These are phyloP conservation scores for Pythium aphanidermatum DNA, from an alignment of 352 stramenopile species.

Conservation along the genomic window DNA sequence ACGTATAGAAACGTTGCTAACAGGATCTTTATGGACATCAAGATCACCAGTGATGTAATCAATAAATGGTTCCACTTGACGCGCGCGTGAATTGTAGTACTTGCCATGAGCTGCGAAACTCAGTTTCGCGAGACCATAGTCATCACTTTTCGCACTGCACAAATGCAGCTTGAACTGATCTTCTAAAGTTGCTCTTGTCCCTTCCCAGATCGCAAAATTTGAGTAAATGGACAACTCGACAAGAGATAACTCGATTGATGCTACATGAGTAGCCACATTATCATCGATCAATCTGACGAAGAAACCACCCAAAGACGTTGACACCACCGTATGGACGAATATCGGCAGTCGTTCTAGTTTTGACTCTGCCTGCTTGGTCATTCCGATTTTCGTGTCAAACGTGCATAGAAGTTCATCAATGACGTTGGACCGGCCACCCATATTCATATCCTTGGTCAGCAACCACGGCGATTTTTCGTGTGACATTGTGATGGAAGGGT, in stretches of 20 bases:
- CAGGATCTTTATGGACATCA: slow-evolving; percentile 72
- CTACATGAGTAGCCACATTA: slow-evolving; percentile 59
- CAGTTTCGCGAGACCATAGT: slow-evolving; percentile 66
- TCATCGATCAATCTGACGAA: slow-evolving; percentile 84
- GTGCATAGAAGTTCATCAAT: slow-evolving; percentile 76
- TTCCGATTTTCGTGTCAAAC: slow-evolving; percentile 26
- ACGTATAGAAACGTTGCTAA: slow-evolving; percentile 49
- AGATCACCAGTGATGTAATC: slow-evolving; percentile 80
- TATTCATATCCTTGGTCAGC: slow-evolving; percentile 75
- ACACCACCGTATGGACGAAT: slow-evolving; percentile 74
- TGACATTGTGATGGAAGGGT: slow-evolving; percentile 62
- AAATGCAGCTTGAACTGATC: slow-evolving; percentile 36
- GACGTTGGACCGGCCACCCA: slow-evolving; percentile 62
- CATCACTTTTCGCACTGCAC: slow-evolving; percentile 42
- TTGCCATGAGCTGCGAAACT: slow-evolving; percentile 84
- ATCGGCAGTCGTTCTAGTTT: slow-evolving; percentile 30
- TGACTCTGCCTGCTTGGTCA: neutral
- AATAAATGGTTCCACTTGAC: slow-evolving; percentile 78
- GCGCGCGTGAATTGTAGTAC: slow-evolving; percentile 80
- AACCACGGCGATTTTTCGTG: slow-evolving; percentile 66
- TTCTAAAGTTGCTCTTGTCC: slow-evolving; percentile 16
- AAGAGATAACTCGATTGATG: slow-evolving; percentile 73
- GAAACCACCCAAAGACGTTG: slow-evolving; percentile 81
- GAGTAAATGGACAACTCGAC: slow-evolving; percentile 74
- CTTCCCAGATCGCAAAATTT: slow-evolving; percentile 72